Evolutionary conservation across 768 basidiomycete genomes (phyloP).

Genomic region (Vararia minispora): DNA sequence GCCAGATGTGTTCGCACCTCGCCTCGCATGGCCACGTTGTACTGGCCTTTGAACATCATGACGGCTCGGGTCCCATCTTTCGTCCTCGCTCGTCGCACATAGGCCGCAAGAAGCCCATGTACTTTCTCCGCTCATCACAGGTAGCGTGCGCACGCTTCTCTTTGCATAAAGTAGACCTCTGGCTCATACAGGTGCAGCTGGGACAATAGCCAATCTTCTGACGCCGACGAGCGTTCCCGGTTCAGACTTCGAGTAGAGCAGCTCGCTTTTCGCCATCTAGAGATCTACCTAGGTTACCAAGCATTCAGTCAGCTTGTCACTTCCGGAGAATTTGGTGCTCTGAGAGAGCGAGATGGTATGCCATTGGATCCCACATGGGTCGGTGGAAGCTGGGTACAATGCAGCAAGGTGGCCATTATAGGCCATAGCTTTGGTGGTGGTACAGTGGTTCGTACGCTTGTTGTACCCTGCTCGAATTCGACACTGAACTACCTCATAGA

Average conservation of each 20-base stretch:
- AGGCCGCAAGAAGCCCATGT: too few relatives aligned
- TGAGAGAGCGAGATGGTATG: constrained; percentile 36
- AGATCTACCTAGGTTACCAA: constrained; percentile 55
- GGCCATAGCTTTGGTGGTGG: constrained; percentile 52
- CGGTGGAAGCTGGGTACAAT: constrained; percentile 20
- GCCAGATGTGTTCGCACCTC: constrained; percentile 60
- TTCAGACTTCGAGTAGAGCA: constrained; percentile 54
- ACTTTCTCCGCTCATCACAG: too few relatives aligned
- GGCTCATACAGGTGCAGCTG: too few relatives aligned
- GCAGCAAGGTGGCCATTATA: constrained; percentile 26
- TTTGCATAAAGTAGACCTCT: too few relatives aligned
- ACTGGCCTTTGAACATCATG: constrained; percentile 73
- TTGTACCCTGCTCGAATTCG: neutral
- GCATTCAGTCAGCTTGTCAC: constrained; percentile 44
- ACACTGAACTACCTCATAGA: constrained; percentile 22
- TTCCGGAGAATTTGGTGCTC: constrained; percentile 11
- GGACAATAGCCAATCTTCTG: constrained; percentile 17
- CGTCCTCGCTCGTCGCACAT: constrained; percentile 25
- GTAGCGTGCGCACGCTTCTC: too few relatives aligned
- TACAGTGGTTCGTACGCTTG: constrained; percentile 30
- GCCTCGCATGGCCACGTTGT: constrained; percentile 77
- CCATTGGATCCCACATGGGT: constrained; percentile 34
- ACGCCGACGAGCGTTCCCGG: constrained; percentile 12
- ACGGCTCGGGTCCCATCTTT: constrained; percentile 58
- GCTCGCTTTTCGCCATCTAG: constrained; percentile 54